Evolutionary conservation across 2,329 filamentous ascomycete genomes (phyloP).

Genomic region (Taxawa tesnikishii): DNA sequence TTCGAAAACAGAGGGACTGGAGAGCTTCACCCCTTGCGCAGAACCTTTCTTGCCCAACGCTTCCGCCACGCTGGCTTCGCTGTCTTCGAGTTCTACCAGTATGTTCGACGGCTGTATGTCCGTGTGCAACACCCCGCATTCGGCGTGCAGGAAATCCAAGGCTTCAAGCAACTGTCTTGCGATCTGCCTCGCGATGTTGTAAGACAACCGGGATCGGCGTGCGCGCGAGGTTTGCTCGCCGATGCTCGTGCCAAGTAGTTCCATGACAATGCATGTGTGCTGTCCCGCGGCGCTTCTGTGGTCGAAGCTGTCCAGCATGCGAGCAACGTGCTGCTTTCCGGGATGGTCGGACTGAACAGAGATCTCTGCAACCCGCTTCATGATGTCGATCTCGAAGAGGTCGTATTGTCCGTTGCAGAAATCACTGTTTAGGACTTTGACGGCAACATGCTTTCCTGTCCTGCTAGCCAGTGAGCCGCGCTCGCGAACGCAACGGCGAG

Average conservation of each 20-base stretch:
- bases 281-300: conserved; percentile 10
- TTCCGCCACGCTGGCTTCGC: conserved; percentile 1
- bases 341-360: conserved; percentile 1
- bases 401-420: conserved; percentile 4
- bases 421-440: conserved; percentile 9
- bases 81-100: conserved; percentile 9
- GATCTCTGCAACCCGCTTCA: conserved; percentile 1
- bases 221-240: conserved; percentile 1
- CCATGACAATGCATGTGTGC: conserved; percentile 10
- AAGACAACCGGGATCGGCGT: conserved; percentile 2
- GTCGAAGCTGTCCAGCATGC: conserved; percentile 9
- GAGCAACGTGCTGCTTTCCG: conserved; percentile 3
- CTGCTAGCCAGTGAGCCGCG: background rate
- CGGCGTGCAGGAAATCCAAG: conserved; percentile 9
- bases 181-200: conserved; percentile 7
- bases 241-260: conserved; percentile 8
- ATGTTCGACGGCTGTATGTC: conserved; percentile 18
- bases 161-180: conserved; percentile 10
- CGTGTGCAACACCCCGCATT: conserved; percentile 10
- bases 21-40: conserved; percentile 6
- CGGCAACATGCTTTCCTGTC: conserved; percentile 2
- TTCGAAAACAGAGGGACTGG: conserved; percentile 4
- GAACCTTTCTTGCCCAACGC: conserved; percentile 3
- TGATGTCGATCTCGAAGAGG: conserved; percentile 6
- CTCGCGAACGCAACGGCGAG: background rate